Evolutionary conservation across 257 asterid genomes (phyloP), one percentile per base, ranked within the genome.

Genomic region (Gentiana straminea): DNA sequence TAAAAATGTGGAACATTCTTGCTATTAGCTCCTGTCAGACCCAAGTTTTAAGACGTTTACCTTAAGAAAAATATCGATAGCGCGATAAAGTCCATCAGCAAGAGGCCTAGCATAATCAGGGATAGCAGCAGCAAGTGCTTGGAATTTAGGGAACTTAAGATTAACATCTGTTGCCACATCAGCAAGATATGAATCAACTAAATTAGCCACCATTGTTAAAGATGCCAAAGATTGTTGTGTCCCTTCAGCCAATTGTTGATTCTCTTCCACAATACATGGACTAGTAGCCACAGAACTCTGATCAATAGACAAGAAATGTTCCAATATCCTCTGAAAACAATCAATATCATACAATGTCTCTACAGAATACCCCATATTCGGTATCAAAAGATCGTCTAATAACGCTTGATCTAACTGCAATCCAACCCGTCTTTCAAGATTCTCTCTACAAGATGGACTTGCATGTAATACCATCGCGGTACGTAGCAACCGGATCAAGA

Each of bases 241-340:
- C 8, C 75, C 79, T 45, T 79, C 88, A 7, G 58, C 52, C 24
- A 73, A 8, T 51, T 75, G 86, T 52, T 74, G 86, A 24, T 38
- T 67, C 59, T 87, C 98, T 64, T 84, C 95, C 13, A 68, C 73
- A 2, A 80, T 77, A 68, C 78, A 68, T 0, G 95, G 95, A 32
- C 94, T 77, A 1, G 68, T 68, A 13, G 91, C 88, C 3, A 70
- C 65, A 0, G 86, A 77, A 13, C 78, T 75, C 72, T 76, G 90
- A 2, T 87, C 96, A 35, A 68, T 52, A 15, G 81, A 63, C 70
- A 87, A 49, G 61, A 91, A 91, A 70, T 87, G 93, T 10, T 91
- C 97, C 7, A 91, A 78, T 72, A 87, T 87, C 78, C 98, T 82
- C 65, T 91, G 98, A 41, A 87, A 83, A 55, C 96, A 87, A 45